phyloP scores from a whole-genome alignment of 495 filamentous ascomycete genomes.

The Tirmania nivea region DNA sequence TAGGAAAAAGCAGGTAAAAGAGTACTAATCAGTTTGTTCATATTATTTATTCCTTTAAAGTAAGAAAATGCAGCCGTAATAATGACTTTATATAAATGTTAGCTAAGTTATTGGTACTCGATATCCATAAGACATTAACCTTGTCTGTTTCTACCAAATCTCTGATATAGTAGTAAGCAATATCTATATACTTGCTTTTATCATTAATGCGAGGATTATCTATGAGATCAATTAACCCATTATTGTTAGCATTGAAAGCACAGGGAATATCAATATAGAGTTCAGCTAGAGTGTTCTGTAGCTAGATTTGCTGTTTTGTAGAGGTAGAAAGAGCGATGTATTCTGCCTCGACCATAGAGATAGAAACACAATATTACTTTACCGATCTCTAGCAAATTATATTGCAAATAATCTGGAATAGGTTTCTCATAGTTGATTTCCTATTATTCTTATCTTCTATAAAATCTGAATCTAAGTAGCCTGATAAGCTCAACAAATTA shows the following conservation, averaged over 20 bases:
- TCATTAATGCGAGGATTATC: not conserved
- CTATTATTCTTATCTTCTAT: not conserved
- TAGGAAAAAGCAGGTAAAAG: too few species aligned
- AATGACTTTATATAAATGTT: not conserved
- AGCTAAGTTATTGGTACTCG: not conserved
- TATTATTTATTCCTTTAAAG: too few species aligned
- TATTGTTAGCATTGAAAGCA: not conserved
- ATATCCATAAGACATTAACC: not conserved
- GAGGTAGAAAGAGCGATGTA: slow-evolving; percentile 1
- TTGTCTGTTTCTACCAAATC: not conserved
- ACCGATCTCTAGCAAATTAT: not conserved
- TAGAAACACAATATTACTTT: slow-evolving; percentile 1
- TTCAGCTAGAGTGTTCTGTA: not conserved
- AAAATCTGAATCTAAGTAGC: not conserved
- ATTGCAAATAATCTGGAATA: not conserved
- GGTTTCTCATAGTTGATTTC: not conserved
- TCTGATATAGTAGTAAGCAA: not conserved
- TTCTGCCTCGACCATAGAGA: not conserved
- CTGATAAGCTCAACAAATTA: not conserved
- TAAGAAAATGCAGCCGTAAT: too few species aligned
- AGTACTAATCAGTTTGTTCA: too few species aligned
- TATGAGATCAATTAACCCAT: not conserved
- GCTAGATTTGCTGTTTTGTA: slow-evolving; percentile 1
- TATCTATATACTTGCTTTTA: not conserved
- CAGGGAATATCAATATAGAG: not conserved